Conservation (phyloP, 495 filamentous ascomycete genomes). For the Aspergillus conjunctus region DNA sequence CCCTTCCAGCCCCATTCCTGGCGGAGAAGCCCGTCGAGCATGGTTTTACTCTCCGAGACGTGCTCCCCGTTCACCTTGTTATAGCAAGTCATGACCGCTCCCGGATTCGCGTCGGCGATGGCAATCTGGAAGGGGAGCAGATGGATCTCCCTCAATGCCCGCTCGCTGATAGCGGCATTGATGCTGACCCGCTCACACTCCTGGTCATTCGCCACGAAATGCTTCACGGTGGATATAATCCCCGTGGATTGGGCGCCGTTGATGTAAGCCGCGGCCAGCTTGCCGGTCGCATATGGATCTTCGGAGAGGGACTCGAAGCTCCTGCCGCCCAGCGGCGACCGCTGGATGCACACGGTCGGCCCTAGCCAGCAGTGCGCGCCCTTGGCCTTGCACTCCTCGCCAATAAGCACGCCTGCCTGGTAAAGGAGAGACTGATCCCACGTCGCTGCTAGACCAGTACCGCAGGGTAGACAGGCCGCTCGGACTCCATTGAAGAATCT, state of each 20-base stretch:
- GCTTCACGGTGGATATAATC: conserved; percentile 64
- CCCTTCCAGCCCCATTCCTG: conserved; percentile 67
- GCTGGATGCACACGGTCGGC: conserved; percentile 67
- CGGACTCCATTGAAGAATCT: conserved; percentile 27
- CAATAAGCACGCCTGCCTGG: conserved; percentile 55
- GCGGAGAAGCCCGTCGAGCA: conserved; percentile 60
- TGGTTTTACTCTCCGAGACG: conserved; percentile 56
- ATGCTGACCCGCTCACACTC: conserved; percentile 60
- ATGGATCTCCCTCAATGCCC: conserved; percentile 70
- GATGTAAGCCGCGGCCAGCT: conserved; percentile 58
- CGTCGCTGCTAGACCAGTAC: conserved; percentile 52
- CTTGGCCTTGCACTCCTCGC: conserved; percentile 58
- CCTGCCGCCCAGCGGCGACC: conserved; percentile 65
- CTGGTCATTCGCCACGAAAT: conserved; percentile 68
- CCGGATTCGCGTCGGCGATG: conserved; percentile 55
- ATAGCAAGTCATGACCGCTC: conserved; percentile 69
- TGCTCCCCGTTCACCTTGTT: conserved; percentile 68
- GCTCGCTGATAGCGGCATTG: conserved; percentile 56
- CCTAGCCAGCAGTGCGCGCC: conserved; percentile 62
- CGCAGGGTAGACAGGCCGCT: conserved; percentile 31
- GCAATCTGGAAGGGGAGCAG: conserved; percentile 67
- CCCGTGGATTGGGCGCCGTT: conserved; percentile 62
- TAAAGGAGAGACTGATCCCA: conserved; percentile 57
- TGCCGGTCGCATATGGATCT: conserved; percentile 64
- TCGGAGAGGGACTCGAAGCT: conserved; percentile 70